Evolutionary conservation across 441 rosid species (phyloP).

Genomic region (Erodium moschatum): DNA sequence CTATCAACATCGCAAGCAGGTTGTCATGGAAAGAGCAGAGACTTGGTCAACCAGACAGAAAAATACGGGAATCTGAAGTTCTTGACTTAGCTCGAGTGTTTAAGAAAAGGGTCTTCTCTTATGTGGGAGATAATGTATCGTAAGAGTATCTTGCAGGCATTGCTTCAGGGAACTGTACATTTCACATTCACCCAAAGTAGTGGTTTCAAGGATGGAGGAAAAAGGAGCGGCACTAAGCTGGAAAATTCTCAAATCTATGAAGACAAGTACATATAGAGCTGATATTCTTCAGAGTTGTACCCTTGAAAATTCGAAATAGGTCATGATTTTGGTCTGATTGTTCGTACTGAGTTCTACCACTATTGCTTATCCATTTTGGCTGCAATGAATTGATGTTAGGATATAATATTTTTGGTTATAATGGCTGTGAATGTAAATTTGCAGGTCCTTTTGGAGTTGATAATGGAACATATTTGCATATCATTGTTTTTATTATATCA

Average conservation of each 20-base stretch:
- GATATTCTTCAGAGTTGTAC: not conserved
- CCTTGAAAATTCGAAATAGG: not conserved
- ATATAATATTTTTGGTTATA: not conserved
- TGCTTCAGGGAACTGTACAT: conserved; percentile 4
- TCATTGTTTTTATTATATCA: not conserved
- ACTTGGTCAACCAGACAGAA: conserved; percentile 27
- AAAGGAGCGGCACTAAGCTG: not conserved
- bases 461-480: not conserved
- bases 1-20: conserved; percentile 59
- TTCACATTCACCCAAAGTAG: not conserved
- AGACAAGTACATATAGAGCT: not conserved
- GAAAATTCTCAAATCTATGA: not conserved
- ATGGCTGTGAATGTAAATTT: conserved; percentile 1
- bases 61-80: conserved; percentile 54
- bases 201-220: not conserved
- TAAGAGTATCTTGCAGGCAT: conserved; percentile 8
- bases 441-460: not conserved
- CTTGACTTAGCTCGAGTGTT: conserved; percentile 53
- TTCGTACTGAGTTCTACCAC: not conserved
- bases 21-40: conserved; percentile 40
- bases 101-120: conserved; percentile 54
- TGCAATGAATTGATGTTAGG: not conserved
- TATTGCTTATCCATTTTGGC: no score
- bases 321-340: not conserved
- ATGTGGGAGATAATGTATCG: conserved; percentile 40